Evolutionary conservation across 306 rosid species (phyloP).

Genomic region (Castanopsis chinensis): DNA sequence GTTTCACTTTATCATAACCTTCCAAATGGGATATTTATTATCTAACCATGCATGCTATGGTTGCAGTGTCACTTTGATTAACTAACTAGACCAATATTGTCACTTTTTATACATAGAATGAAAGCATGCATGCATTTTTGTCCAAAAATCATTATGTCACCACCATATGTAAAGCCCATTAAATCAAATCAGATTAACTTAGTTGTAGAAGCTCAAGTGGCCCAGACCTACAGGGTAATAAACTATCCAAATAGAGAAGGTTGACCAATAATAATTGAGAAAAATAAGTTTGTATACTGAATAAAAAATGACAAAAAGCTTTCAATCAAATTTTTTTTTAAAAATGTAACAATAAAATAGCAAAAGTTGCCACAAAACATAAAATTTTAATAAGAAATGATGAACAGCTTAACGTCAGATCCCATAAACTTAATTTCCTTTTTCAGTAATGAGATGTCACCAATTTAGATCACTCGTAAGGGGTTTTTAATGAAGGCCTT

Average conservation of each 20-base stretch:
- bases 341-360: neutral
- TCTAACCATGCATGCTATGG: too few relatives aligned
- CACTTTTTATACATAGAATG: neutral
- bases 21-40: too few relatives aligned
- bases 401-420: neutral
- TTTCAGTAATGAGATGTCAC: neutral
- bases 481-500: neutral
- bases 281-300: neutral
- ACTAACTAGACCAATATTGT: neutral
- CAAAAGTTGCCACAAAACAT: neutral
- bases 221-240: neutral
- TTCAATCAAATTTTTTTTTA: too few relatives aligned
- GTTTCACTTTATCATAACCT: too few relatives aligned
- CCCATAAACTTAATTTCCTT: neutral
- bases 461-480: neutral
- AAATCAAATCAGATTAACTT: neutral
- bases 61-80: neutral
- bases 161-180: neutral
- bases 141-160: neutral
- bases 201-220: neutral
- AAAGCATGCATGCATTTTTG: neutral
- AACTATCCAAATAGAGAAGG: neutral
- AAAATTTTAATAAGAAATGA: neutral
- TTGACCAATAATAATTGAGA: neutral
- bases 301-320: neutral